Base-by-base conservation (phyloP, 2,329 filamentous ascomycete genomes). In the Calonectria ilicicola region DNA sequence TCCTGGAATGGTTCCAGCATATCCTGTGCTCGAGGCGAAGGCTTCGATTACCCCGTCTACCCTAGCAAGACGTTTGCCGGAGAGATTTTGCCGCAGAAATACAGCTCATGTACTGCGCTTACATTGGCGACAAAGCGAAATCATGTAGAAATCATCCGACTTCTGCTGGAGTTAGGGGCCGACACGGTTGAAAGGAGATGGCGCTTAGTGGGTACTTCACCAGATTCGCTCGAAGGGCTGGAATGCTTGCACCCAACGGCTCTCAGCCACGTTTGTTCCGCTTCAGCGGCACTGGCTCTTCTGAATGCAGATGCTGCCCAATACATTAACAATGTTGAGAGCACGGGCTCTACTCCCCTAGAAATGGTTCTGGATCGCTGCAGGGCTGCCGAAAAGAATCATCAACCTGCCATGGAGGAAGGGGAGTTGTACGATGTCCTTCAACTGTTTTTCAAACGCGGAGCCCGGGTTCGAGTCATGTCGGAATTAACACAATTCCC, bases 281-380 rank as follows among this genome's bases (percentile, higher is more conserved):
- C 40, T 47, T 9, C 26, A 3, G 69, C 72, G 15, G 65, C 70
- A 8, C 3, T 69, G 35, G n/a, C 60, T 3, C 53, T 74, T 5
- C 6, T 72, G 5, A 29, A 60, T 2, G 38, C 65, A 7, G 65
- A 53, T 15, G 58, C 69, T 2, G 17, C 17, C 8, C 9, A 26
- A 5, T 38, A 40, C 15, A 69, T 72, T 32, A 74, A 72, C 9
- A 35, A 72, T 26, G 29, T 44, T 4, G 35, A 26, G 19, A 63
- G 62, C n/a, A 49, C 51, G 2, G 26, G 15, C 5, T 58, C 29
- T 21, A 64, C 69, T 8, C 65, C 72, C 4, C 53, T 74, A 2
- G 69, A 72, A 42, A 60, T 51, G 32, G 26, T 74, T 14, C 40
- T 74, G 15, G 27, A 53, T 19, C 65, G 47, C 17, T 65, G 49